Evolutionary conservation across 345 rosid genomes (phyloP).

Genomic region (Hibiscus mutabilis): DNA sequence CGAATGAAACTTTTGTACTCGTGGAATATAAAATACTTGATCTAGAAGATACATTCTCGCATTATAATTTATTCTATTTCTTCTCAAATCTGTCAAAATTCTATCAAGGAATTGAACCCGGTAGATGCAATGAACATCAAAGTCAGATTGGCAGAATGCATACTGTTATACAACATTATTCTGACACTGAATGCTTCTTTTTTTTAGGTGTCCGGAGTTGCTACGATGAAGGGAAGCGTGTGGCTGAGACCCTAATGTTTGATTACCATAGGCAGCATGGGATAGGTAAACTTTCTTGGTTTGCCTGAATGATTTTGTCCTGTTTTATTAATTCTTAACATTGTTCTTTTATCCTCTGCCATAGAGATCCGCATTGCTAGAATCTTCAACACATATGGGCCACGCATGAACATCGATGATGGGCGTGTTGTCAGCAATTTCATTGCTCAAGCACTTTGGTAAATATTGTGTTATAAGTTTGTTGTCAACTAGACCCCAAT

Average conservation of each 20-base stretch:
- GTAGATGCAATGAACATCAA: background rate
- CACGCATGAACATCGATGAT: slow-evolving; percentile 98
- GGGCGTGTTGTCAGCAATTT: slow-evolving; percentile 99
- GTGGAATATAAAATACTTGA: background rate
- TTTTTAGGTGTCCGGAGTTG: slow-evolving; percentile 81
- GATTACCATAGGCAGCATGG: slow-evolving; percentile 98
- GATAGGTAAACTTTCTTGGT: slow-evolving; percentile 40
- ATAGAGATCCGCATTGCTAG: slow-evolving; percentile 95
- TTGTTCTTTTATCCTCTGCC: slow-evolving; percentile 1
- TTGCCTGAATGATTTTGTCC: background rate
- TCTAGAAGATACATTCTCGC: background rate
- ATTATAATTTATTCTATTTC: background rate
- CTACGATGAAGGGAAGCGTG: slow-evolving; percentile 98
- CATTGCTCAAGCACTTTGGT: slow-evolving; percentile 98
- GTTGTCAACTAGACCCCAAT: background rate
- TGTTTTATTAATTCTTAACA: slow-evolving; percentile 3
- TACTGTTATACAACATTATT: background rate
- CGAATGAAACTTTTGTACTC: background rate
- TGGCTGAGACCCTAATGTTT: slow-evolving; percentile 95
- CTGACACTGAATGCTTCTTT: background rate
- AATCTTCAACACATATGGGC: slow-evolving; percentile 97
- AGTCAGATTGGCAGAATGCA: background rate
- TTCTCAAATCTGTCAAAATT: background rate
- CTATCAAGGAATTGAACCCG: background rate
- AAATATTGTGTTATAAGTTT: slow-evolving; percentile 9